These are phyloP conservation scores for Hypoxylon sp. DNA, from an alignment of 2,329 filamentous ascomycete genomes.

Conservation along the genomic window DNA sequence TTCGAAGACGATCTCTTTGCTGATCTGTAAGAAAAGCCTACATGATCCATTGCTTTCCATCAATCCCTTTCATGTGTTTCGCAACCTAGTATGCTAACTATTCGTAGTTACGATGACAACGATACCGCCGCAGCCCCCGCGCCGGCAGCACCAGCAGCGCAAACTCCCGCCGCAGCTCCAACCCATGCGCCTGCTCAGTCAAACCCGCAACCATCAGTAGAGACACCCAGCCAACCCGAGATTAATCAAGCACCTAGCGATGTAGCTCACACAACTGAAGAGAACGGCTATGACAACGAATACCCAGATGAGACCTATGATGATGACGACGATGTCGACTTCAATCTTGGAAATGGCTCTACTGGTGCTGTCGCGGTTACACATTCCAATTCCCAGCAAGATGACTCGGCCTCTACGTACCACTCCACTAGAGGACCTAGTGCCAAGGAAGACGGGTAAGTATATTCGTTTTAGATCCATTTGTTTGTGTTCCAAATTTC, in stretches of 20 bases:
- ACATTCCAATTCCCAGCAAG: constrained; percentile 56
- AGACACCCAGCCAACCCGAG: constrained; percentile 55
- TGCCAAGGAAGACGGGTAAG: constrained; percentile 95
- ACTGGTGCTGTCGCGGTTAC: constrained; percentile 48
- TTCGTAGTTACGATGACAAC: constrained; percentile 76
- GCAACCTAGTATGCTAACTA: constrained; percentile 23
- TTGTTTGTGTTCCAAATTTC: constrained; percentile 25
- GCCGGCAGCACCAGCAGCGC: constrained; percentile 43
- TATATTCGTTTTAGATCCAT: constrained; percentile 54
- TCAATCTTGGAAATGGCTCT: constrained; percentile 67
- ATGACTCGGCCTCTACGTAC: constrained; percentile 53
- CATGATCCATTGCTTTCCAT: neutral
- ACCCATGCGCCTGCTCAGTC: constrained; percentile 48
- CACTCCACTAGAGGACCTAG: constrained; percentile 69
- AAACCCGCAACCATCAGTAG: constrained; percentile 49
- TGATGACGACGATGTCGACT: constrained; percentile 72
- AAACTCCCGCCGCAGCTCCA: constrained; percentile 42
- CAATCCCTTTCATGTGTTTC: neutral
- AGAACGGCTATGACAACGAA: constrained; percentile 58
- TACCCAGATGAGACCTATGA: constrained; percentile 64
- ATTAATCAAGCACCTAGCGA: constrained; percentile 53
- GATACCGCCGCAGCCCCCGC: constrained; percentile 63
- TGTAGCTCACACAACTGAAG: constrained; percentile 49
- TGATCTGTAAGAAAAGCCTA: constrained; percentile 79
- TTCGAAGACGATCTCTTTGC: constrained; percentile 96